A percentile compares a stretch with the other conserved stretches of the same genome.
phyloP scores from a whole-genome alignment of 2,329 filamentous ascomycete species.

The Aureobasidium sp. region DNA sequence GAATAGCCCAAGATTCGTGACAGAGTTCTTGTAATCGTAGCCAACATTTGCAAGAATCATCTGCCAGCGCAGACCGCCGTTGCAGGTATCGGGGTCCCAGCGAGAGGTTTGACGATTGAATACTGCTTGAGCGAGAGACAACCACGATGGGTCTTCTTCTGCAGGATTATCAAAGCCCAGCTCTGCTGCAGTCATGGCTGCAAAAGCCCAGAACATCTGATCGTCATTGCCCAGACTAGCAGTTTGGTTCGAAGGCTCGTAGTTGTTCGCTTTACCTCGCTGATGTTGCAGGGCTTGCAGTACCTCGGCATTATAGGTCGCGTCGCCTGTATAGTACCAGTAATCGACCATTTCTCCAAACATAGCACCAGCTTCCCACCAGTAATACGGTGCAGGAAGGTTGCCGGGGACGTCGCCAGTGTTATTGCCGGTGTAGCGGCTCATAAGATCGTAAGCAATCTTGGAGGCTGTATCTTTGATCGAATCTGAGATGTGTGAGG shows the following conservation, averaged over 20 bases:
- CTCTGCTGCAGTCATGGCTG: neutral
- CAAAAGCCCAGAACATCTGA: neutral
- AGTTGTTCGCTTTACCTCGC: neutral
- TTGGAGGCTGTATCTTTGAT: neutral
- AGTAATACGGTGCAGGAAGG: neutral
- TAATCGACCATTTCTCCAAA: neutral
- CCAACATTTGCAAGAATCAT: conserved; percentile 70
- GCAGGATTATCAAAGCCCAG: neutral
- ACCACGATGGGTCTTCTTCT: neutral
- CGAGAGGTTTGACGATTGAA: conserved; percentile 52
- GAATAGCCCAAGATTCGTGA: conserved; percentile 53
- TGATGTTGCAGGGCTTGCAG: neutral
- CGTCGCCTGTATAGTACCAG: neutral
- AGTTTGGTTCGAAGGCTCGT: neutral
- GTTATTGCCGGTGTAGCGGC: neutral
- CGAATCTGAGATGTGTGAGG: neutral
- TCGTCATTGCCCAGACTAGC: neutral
- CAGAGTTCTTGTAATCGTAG: conserved; percentile 51
- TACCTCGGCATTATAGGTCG: neutral
- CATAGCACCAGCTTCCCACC: neutral
- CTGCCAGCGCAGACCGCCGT: conserved; percentile 77
- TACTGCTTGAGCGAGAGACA: neutral
- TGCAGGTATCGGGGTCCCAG: conserved; percentile 61
- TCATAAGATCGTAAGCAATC: neutral
- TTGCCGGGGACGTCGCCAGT: neutral